Base-by-base conservation (phyloP, 78 protist species). In the slime mould (Dictyostelium discoideum) region DNA sequence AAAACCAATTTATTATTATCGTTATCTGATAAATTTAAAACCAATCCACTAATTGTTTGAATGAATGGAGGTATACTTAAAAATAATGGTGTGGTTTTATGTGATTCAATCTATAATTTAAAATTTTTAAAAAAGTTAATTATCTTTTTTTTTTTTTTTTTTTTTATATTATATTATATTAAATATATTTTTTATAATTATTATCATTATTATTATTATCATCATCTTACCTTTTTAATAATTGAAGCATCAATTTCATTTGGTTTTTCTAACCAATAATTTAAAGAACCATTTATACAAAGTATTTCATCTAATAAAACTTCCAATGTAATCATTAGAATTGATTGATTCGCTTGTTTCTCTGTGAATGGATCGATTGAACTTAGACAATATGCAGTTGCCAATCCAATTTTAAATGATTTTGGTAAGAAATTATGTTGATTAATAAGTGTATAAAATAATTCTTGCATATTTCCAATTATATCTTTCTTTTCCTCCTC, bases 181-280 rank as follows among this genome's bases (percentile, higher is more conserved):
- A 32, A 1, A 32, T 32, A 32, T 32, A 32, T 32, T 1, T 32
- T 1, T 40, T 8, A 79, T 0, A 50, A 50, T 11, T 8, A 50
- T 50, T 50, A 11, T 50, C 8, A 22, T 63, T 50, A 11, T 50
- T 50, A 22, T 63, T 5, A 85, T 39, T 13, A 78, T 11, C 37
- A 32, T 32, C 37, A 16, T 37, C 1, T 79, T 79, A 85, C 90
- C 85, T 87, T 87, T 80, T 87, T 87, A 40, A 87, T 87, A 16
- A 63, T 32, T 24, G 48, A 2, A 81, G 42, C 48, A 81, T 69
- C 81, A 46, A 89, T 89, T 26, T 81, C 94, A 20, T n/a, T 39
- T 65, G 82, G 86, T 29, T 89, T 89, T 20, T 89, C 87, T 46
- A 89, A 81, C 94, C 94, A 89, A n/a, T 60, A 46, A 13, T 20